Evolutionary conservation across 345 rosid genomes (phyloP), one percentile per base, ranked within the genome.

Genomic region (Erucastrum elatum): DNA sequence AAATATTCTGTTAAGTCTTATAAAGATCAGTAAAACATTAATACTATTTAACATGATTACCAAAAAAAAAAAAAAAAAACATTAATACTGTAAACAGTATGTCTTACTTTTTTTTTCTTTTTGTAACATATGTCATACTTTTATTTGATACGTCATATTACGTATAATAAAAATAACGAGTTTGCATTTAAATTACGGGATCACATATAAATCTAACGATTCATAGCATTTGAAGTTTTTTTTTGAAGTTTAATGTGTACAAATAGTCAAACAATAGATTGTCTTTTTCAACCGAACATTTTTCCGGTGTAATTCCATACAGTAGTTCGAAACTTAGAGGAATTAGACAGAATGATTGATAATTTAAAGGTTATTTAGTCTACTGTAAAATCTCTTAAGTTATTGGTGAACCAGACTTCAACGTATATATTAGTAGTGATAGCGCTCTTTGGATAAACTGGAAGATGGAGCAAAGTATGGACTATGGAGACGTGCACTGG

Each of bases 391-490:
- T 66, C 31, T 37, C 71, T 69, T 10, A 30, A 53, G 21, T 55
- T 9, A 46, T 44, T 65, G 72, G 81, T 56, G 21, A 59, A 72
- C 64, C 17, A 16, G 8, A 35, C 15, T 60, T 49, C 5, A 4
- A 74, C 49, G 13, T 11, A 46, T 53, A 49, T 30, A 10, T 26
- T 58, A 58, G 63, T 58, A 58, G 63, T 46, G 29, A 46, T 67
- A 66, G 8, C 35, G 41, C 12, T 34, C 39, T 9, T 17, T 59
- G 74, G 77, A 78, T 78, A 72, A 46, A 60, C 17, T 59, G 33
- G 63, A 73, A 79, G 78, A 79, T 74, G 70, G 78, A 62, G 66
- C 78, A 8, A 68, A 51, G 75, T 53, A 74, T 80, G 82, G 82
- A 68, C 66, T 74, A 74, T 27, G 70, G 74, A 79, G 78, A 74